These are phyloP conservation scores for Cadophora luteo-olivacea DNA, from an alignment of 2,329 filamentous ascomycete genomes.

Conservation along the genomic window DNA sequence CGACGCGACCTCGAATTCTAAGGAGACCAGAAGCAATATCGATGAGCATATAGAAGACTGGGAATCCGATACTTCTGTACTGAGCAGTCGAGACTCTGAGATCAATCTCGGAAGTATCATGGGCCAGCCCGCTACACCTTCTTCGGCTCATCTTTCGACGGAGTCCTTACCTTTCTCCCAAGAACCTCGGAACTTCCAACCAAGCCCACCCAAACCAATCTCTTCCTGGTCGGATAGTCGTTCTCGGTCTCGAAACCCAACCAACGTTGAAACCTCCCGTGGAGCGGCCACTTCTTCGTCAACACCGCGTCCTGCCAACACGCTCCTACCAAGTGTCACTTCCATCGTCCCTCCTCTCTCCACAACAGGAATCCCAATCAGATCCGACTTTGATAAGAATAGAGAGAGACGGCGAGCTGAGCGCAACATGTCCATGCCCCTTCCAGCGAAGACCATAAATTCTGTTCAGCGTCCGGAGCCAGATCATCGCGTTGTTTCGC, in stretches of 20 bases:
- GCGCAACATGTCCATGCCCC: neutral
- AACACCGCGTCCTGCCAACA: neutral
- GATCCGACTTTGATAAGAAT: slow-evolving; percentile 11
- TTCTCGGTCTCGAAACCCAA: neutral
- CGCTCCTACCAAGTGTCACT: neutral
- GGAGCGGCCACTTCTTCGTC: neutral
- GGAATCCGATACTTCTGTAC: neutral
- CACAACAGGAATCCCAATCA: neutral
- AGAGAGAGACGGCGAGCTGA: slow-evolving; percentile 16
- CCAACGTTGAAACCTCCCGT: neutral
- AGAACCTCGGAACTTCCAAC: neutral
- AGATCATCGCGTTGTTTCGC: neutral
- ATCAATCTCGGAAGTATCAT: slow-evolving; percentile 23
- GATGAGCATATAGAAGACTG: neutral
- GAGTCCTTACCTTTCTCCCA: neutral
- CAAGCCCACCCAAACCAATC: slow-evolving; percentile 5
- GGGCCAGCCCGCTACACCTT: neutral
- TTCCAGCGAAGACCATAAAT: neutral
- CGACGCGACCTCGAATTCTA: neutral
- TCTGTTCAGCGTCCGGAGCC: neutral
- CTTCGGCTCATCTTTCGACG: neutral
- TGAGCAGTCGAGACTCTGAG: slow-evolving; percentile 19
- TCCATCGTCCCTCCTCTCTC: neutral
- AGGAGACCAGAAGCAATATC: neutral
- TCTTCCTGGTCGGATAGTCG: neutral